Percentiles rank a stretch among this genome's conserved stretches.
Evolutionary conservation across 2,329 filamentous ascomycete species (phyloP).

Genomic region (Alternaria sp.): DNA sequence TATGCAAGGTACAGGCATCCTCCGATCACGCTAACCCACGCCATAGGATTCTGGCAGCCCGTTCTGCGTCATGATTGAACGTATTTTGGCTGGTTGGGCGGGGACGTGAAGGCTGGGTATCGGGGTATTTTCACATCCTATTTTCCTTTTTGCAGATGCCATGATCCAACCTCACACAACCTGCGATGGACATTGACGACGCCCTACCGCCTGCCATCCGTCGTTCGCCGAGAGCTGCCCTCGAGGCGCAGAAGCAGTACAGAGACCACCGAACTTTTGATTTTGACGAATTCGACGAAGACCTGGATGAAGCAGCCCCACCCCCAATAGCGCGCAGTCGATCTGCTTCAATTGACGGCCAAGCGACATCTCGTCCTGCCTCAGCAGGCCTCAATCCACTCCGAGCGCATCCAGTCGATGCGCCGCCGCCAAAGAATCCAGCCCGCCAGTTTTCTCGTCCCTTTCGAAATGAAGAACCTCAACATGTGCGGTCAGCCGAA

Average conservation of each 20-base stretch:
- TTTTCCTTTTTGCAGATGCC: constrained; percentile 4
- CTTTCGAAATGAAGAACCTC: constrained; percentile 19
- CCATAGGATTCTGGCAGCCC: constrained; percentile 8
- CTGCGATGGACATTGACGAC: constrained; percentile 24
- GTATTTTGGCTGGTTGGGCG: background rate
- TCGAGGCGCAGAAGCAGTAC: constrained; percentile 21
- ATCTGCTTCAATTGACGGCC: constrained; percentile 12
- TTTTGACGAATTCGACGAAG: constrained; percentile 16
- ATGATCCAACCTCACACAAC: constrained; percentile 8
- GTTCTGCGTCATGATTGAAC: constrained; percentile 13
- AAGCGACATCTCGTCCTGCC: constrained; percentile 5
- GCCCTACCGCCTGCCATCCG: constrained; percentile 24
- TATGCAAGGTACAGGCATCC: constrained; percentile 14
- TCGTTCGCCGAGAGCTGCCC: constrained; percentile 25
- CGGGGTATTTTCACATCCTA: background rate
- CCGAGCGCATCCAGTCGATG: constrained; percentile 21
- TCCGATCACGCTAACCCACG: constrained; percentile 8
- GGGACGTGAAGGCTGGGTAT: constrained; percentile 5
- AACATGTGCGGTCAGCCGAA: constrained; percentile 6
- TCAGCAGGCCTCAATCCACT: constrained; percentile 27
- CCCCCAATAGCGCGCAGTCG: constrained; percentile 24
- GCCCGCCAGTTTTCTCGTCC: constrained; percentile 27
- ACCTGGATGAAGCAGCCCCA: constrained; percentile 24
- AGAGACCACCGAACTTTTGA: constrained; percentile 13
- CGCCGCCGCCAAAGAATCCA: constrained; percentile 8